Percentiles rank a stretch among this genome's conserved stretches.
Evolutionary conservation across 192 early-diverging fungal species (phyloP).

Genomic region (Coemansia sp.): DNA sequence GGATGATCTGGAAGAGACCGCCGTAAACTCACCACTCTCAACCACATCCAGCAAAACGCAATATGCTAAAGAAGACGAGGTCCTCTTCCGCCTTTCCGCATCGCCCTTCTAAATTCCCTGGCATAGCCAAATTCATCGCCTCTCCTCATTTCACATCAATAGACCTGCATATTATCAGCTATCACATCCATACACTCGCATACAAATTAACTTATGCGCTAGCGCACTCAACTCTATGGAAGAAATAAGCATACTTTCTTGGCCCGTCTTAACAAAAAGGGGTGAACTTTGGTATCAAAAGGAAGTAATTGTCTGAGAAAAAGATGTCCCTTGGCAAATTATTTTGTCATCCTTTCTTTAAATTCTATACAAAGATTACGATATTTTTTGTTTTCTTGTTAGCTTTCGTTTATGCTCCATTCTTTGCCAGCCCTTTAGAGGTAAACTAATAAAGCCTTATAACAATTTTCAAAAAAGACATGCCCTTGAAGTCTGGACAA

Average conservation of each 20-base stretch:
- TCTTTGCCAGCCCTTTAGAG: not conserved
- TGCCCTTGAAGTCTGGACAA: not conserved
- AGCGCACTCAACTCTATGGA: not conserved
- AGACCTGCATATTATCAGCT: not conserved
- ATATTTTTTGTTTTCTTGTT: conserved; percentile 10
- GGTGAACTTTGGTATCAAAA: not conserved
- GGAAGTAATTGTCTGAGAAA: not conserved
- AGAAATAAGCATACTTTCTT: not conserved
- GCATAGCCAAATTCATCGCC: not conserved
- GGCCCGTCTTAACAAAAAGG: not conserved
- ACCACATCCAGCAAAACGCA: conserved; percentile 9
- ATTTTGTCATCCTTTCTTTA: not conserved
- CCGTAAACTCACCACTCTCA: conserved; percentile 8
- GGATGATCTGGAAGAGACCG: conserved; percentile 10
- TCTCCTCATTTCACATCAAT: not conserved
- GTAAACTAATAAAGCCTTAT: not conserved
- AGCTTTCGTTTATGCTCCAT: not conserved
- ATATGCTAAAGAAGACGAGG: conserved; percentile 9
- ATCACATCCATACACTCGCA: not conserved
- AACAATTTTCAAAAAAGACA: not conserved
- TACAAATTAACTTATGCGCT: not conserved
- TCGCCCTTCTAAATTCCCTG: not conserved
- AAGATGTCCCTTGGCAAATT: not conserved
- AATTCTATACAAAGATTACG: conserved; percentile 4
- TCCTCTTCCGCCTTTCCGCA: conserved; percentile 9